Evolutionary conservation across 768 basidiomycete species (phyloP), one percentile per base, ranked within the genome.

Genomic region (Boletus bicolor): DNA sequence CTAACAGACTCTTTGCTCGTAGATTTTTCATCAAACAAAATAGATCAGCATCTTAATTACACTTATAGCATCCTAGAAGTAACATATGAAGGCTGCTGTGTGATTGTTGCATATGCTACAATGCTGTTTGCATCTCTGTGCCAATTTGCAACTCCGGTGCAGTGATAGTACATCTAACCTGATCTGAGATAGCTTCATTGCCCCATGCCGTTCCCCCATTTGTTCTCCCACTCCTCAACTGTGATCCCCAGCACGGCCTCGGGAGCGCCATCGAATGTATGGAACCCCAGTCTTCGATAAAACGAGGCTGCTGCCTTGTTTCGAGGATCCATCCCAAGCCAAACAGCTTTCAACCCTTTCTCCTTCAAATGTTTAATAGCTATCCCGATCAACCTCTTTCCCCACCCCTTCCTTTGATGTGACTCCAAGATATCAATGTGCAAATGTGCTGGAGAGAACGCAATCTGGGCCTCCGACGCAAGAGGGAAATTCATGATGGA

Each of bases 401-500:
- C 89, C 82, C 83, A 88, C 24, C 88, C 88, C 57, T 79, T 79
- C 52, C 80, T 74, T 68, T 88, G 88, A 66, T 87, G 82, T 42
- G 75, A 76, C 26, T 83, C 78, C 62, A 91, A 65, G 53, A 91
- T 82, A 60, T 92, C 75, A 64, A 91, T 84, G 67, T 92, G 89
- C 61, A 91, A 59, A 69, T 91, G 88, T 9, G 89, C 89, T 11
- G 83, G 80, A 17, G 88, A 84, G 65, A 86, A 87, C 5, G 76
- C 71, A 56, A 89, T 73, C 58, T 79, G 79, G n/a, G 79, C 76
- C 9, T 82, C 79, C 15, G 80, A 68, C 1, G 82, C 79, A 9
- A 68, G 72, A 37, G 70, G 68, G 41, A 72, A 72, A 30, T 64
- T 56, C 54, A 73, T 72, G 48, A 81, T 62, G 26, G 63, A 58